phyloP scores from a whole-genome alignment of 495 filamentous ascomycete genomes.

The Elasticomyces elasticus region DNA sequence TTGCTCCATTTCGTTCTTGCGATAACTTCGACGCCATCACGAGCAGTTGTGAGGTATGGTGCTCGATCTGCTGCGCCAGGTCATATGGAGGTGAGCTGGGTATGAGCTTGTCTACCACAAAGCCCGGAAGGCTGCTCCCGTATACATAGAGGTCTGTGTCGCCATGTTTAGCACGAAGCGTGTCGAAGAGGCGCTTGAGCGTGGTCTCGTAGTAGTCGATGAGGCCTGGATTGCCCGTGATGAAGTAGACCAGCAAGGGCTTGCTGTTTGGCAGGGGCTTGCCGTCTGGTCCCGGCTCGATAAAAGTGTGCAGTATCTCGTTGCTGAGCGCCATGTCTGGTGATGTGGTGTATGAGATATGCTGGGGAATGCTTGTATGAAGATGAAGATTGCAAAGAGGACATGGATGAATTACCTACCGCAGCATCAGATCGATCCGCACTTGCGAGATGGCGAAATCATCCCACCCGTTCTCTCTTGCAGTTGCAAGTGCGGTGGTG shows the following conservation, averaged over 20 bases:
- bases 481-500: too few relatives aligned
- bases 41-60: constrained; percentile 14
- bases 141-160: constrained; percentile 44
- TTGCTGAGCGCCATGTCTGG: not conserved
- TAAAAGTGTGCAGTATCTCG: not conserved
- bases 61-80: constrained; percentile 54
- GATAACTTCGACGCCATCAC: not conserved
- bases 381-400: too few relatives aligned
- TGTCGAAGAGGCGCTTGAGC: constrained; percentile 42
- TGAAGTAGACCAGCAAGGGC: constrained; percentile 47
- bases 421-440: too few relatives aligned
- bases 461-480: too few relatives aligned
- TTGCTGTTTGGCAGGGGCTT: not conserved
- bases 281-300: not conserved
- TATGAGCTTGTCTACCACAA: constrained; percentile 29
- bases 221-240: constrained; percentile 81
- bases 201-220: constrained; percentile 73
- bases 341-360: too few relatives aligned
- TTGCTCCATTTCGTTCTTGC: constrained; percentile 22
- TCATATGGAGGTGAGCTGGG: not conserved
- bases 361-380: too few relatives aligned
- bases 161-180: constrained; percentile 15
- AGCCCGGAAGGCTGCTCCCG: constrained; percentile 65
- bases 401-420: too few relatives aligned
- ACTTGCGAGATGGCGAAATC: too few relatives aligned